These are phyloP conservation scores for Amborella trichopoda DNA, from an alignment of 164 flowering plant genomes.

Conservation along the genomic window DNA sequence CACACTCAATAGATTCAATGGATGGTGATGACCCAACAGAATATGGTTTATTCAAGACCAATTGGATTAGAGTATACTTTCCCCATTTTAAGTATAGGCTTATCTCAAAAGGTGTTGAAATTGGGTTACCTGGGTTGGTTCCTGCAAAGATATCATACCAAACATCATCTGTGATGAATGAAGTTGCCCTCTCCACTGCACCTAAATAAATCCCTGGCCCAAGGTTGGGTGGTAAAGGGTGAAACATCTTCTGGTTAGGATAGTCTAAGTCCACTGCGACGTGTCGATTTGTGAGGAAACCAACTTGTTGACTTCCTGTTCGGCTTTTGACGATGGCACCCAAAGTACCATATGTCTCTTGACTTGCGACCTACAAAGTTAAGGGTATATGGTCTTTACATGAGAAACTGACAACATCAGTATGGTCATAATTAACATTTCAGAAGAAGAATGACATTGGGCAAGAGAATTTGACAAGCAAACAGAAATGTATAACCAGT, in stretches of 20 bases:
- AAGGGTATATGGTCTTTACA: too few relatives aligned
- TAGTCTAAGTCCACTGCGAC: slow-evolving; percentile 95
- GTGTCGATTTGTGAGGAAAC: slow-evolving; percentile 96
- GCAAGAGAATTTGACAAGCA: too few relatives aligned
- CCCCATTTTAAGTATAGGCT: too few relatives aligned
- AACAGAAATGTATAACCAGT: too few relatives aligned
- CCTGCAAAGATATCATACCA: slow-evolving; percentile 99
- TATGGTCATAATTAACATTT: not conserved
- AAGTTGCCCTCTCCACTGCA: slow-evolving; percentile 98
- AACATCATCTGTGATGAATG: slow-evolving; percentile 94
- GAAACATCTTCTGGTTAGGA: slow-evolving; percentile 98
- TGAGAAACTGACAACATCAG: too few relatives aligned
- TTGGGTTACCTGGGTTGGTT: slow-evolving; percentile 83
- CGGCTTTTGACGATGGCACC: slow-evolving; percentile 98
- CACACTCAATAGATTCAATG: too few relatives aligned
- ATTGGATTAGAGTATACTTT: too few relatives aligned
- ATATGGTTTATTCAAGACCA: too few relatives aligned
- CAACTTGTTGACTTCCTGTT: slow-evolving; percentile 81
- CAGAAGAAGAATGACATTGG: not conserved
- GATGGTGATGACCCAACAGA: too few relatives aligned
- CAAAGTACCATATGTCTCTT: slow-evolving; percentile 92
- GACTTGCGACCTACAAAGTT: slow-evolving; percentile 78
- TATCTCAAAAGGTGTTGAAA: too few relatives aligned
- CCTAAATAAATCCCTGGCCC: slow-evolving; percentile 98
- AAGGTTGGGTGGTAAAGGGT: slow-evolving; percentile 96